These are phyloP conservation scores for Mediolabrus comicus DNA, from an alignment of 108 stramenopile genomes.

Conservation along the genomic window DNA sequence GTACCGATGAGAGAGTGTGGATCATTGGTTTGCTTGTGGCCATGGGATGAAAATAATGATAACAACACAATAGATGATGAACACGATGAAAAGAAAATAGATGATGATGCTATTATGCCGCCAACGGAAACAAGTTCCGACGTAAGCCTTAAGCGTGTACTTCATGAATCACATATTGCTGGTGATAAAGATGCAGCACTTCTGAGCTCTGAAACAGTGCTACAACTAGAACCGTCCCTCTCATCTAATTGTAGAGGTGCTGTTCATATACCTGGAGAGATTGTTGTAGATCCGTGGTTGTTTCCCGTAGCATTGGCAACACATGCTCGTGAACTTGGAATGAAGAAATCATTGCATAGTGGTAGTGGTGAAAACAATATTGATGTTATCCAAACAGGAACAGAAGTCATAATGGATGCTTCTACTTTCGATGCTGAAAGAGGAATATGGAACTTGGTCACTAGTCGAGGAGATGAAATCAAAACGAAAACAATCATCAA, in stretches of 20 bases:
- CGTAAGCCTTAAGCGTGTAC: constrained; percentile 25
- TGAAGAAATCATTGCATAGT: constrained; percentile 36
- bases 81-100: constrained; percentile 22
- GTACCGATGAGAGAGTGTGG: constrained; percentile 66
- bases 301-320: constrained; percentile 68
- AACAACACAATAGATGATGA: not conserved
- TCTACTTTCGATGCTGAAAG: constrained; percentile 33
- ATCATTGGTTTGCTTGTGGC: constrained; percentile 72
- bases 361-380: not conserved
- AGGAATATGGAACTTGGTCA: constrained; percentile 42
- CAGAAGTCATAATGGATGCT: constrained; percentile 30
- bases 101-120: constrained; percentile 7
- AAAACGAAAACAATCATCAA: constrained; percentile 56
- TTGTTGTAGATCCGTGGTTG: constrained; percentile 85
- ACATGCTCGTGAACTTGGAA: constrained; percentile 71
- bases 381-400: constrained; percentile 22
- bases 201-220: constrained; percentile 37
- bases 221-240: constrained; percentile 57
- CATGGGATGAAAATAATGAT: constrained; percentile 51
- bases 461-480: not conserved
- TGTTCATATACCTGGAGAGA: constrained; percentile 77
- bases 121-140: not conserved
- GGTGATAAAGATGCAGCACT: constrained; percentile 71
- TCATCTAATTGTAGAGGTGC: constrained; percentile 49
- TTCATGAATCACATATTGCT: constrained; percentile 64